phyloP scores from a whole-genome alignment of 2,329 filamentous ascomycete species.

The Hypoxylon sp. region DNA sequence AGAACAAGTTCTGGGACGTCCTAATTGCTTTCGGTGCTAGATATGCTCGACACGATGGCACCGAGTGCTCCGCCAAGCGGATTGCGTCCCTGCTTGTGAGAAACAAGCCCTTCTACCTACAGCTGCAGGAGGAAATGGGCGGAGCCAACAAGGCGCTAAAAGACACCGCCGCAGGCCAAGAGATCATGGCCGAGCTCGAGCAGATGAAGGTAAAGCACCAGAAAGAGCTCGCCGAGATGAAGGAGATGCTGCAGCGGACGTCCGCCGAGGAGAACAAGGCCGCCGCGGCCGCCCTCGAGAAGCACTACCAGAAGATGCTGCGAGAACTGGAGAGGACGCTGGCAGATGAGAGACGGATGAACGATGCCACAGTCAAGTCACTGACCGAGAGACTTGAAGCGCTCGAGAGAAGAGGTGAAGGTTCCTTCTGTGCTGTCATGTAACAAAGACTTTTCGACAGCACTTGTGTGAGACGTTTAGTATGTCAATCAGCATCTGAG shows the following conservation, averaged over 20 bases:
- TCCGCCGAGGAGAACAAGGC: constrained; percentile 45
- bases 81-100: constrained; percentile 17
- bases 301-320: constrained; percentile 45
- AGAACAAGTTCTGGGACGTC: constrained; percentile 20
- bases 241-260: constrained; percentile 33
- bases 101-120: constrained; percentile 20
- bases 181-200: constrained; percentile 68
- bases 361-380: constrained; percentile 43
- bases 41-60: constrained; percentile 15
- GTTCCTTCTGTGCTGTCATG: constrained; percentile 44
- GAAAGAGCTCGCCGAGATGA: constrained; percentile 65
- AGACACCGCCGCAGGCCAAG: constrained; percentile 59
- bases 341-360: constrained; percentile 46
- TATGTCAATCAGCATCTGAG: too few species aligned
- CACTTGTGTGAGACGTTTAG: too few species aligned
- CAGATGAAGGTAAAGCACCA: constrained; percentile 67
- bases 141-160: constrained; percentile 61
- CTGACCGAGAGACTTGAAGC: constrained; percentile 43
- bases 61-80: constrained; percentile 4
- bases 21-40: constrained; percentile 5
- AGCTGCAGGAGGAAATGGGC: constrained; percentile 74
- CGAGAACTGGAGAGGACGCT: constrained; percentile 45
- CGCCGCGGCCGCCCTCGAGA: constrained; percentile 44
- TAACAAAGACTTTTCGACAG: too few species aligned
- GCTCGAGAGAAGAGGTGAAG: constrained; percentile 39